Base-by-base conservation (phyloP, 768 basidiomycete species). In the Naganishia vaughanmartiniae region DNA sequence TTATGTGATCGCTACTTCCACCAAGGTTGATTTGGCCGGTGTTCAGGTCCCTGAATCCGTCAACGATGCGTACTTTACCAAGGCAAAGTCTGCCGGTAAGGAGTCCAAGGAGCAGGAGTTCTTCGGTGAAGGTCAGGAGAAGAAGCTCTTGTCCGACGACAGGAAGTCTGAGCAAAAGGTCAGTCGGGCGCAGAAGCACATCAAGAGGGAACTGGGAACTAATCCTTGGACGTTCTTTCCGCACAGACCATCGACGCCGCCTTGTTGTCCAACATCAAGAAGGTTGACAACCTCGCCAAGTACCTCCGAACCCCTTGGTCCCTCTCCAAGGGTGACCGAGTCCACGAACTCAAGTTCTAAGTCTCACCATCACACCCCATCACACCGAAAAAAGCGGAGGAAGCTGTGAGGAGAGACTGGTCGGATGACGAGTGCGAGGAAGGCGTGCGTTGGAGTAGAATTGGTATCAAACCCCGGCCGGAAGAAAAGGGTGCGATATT, bases 1-100 rank as follows among this genome's bases (percentile, higher is more conserved):
- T 67, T 99, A 99, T 82, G 93, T 94, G 73, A 98, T 99, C 79
- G 92, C 95, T 70, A 99, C 96, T 70, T 93, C 93, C 69, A 97
- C 96, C 76, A 92, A 89, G 84, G 83, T 98, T 75, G 90, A 95
- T 74, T 82, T 97, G 70, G 86, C 84, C 31, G 86, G 84, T 70
- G 84, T 91, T 81, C 92, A 77, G 73, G 87, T 84, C 30, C 76
- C 74, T 80, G 87, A 90, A 76, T 91, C 94, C 84, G 84, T 97
- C 85, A 90, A 90, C 84, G 96, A 99, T 81, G 84, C 90, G 30
- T 97, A 95, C 85, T 98, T 99, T 81, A 83, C 88, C 80, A 96
- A 96, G 85, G 82, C 88, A 70, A 83, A 86, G 74, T 81, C 85
- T 76, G 89, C 91, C 82, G 85, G 85, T 70, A 84, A 88, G 72